Base-by-base conservation (phyloP, 805 yeast genomes). In the Metschnikowia lachancei region DNA sequence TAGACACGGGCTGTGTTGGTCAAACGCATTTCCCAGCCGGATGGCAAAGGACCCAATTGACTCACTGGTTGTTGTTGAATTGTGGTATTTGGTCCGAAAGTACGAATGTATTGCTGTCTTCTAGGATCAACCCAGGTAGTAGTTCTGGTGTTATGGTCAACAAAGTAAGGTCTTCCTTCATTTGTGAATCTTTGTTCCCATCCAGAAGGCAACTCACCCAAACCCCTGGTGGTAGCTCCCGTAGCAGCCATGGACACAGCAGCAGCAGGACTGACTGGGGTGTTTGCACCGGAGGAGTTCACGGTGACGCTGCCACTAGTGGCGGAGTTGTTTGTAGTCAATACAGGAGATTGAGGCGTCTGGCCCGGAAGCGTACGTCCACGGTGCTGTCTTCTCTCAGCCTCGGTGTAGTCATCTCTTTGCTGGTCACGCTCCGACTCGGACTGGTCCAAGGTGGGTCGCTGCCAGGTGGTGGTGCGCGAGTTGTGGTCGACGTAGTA, bases 81-180 rank as follows among this genome's bases (percentile, higher is more conserved):
- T 17, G 97, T 89, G 4, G 96, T 85, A 60, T 82, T 69, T 79
- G 91, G 77, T 22, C 97, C 98, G 66, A 87, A 90, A 51, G 95
- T 89, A 65, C 97, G 85, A 59, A 94, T 94, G 67, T 89, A 94
- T 72, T 94, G 99, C 70, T 94, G 99, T 69, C 99, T 83, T 70
- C 99, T 82, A 55, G 99, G 99, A 67, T 94, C 99, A 39, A 94
- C 99, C 99, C 99, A 94, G 11, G 99, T 94, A 3, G 99, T 94
- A 1, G 99, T 94, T 67, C 99, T 81, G n/a, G 99, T 94, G 67
- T 94, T 94, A 72, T 94, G 99, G 67, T 94, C 99, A 40, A 94
- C 99, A 66, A 91, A 94, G 70, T 94, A 94, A 7, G 98, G 95
- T 64, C 99, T 82, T 33, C 99, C 99, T 69, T 94, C 99, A 22